These are phyloP conservation scores for Fusarium lyarnte DNA, from an alignment of 2,329 filamentous ascomycete genomes.

Conservation along the genomic window DNA sequence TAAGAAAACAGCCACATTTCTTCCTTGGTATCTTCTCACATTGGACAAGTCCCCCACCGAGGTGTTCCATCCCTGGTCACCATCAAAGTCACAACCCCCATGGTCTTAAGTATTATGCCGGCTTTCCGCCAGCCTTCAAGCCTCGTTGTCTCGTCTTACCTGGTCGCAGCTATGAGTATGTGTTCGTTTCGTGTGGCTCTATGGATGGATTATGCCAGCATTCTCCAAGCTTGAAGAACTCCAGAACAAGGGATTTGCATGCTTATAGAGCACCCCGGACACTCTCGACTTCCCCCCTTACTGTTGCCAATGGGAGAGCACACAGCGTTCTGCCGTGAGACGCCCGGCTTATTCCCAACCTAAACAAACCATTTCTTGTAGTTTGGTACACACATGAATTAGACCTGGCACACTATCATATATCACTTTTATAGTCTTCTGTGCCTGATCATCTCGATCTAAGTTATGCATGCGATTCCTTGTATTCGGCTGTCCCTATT, in stretches of 20 bases:
- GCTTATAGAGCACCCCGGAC: neutral
- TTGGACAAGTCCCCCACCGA: conserved; percentile 9
- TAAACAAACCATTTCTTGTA: conserved; percentile 2
- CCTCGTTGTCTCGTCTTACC: conserved; percentile 6
- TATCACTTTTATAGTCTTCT: conserved; percentile 20
- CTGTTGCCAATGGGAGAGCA: too few relatives aligned
- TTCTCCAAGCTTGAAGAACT: conserved; percentile 13
- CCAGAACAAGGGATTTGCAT: neutral
- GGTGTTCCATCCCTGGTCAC: conserved; percentile 15
- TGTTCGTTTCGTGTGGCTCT: neutral
- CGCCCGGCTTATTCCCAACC: conserved; percentile 4
- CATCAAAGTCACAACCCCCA: conserved; percentile 6
- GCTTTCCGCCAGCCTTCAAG: conserved; percentile 19
- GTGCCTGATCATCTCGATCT: conserved; percentile 23
- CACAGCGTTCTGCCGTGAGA: neutral
- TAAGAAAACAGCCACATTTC: neutral
- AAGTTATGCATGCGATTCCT: conserved; percentile 7
- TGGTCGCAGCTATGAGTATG: neutral
- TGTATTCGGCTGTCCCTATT: conserved; percentile 23
- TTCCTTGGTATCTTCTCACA: conserved; percentile 6
- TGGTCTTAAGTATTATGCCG: neutral
- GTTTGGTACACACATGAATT: neutral
- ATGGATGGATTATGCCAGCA: neutral
- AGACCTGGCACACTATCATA: conserved; percentile 21
- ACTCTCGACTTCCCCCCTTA: too few relatives aligned